Evolutionary conservation across 1,284 basidiomycete genomes (phyloP).

Genomic region (Apiotrichum gracile): DNA sequence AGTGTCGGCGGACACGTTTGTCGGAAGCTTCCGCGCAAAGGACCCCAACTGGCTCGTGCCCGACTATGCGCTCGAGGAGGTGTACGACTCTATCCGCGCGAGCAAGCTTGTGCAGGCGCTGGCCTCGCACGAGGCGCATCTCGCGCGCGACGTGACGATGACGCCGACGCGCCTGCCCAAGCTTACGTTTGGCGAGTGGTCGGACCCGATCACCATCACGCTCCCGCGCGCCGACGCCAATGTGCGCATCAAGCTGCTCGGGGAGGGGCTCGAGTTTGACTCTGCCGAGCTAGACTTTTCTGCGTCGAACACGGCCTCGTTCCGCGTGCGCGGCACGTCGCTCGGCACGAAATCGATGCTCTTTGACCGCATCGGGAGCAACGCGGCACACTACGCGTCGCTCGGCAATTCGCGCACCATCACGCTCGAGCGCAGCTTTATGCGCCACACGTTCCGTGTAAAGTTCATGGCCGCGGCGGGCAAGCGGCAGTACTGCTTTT

Average conservation of each 20-base stretch:
- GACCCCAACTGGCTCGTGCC: slow-evolving; percentile 64
- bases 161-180: slow-evolving; percentile 61
- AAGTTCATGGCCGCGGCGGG: slow-evolving; percentile 69
- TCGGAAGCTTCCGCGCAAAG: slow-evolving; percentile 66
- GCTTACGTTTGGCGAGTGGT: slow-evolving; percentile 76
- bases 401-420: slow-evolving; percentile 69
- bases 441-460: slow-evolving; percentile 88
- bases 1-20: slow-evolving; percentile 67
- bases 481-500: slow-evolving; percentile 81
- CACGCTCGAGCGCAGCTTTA: slow-evolving; percentile 80
- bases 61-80: slow-evolving; percentile 64
- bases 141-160: slow-evolving; percentile 53
- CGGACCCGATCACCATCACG: slow-evolving; percentile 73
- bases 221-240: slow-evolving; percentile 73
- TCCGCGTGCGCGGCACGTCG: slow-evolving; percentile 73
- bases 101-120: slow-evolving; percentile 70
- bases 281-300: slow-evolving; percentile 71
- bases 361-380: slow-evolving; percentile 70
- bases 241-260: slow-evolving; percentile 71
- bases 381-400: slow-evolving; percentile 71
- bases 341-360: slow-evolving; percentile 76
- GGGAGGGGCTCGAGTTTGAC: slow-evolving; percentile 79
- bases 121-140: slow-evolving; percentile 40
- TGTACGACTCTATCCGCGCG: slow-evolving; percentile 67
- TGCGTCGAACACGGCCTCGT: slow-evolving; percentile 66